phyloP scores from a whole-genome alignment of 495 filamentous ascomycete species.

The Penicillium angulare region DNA sequence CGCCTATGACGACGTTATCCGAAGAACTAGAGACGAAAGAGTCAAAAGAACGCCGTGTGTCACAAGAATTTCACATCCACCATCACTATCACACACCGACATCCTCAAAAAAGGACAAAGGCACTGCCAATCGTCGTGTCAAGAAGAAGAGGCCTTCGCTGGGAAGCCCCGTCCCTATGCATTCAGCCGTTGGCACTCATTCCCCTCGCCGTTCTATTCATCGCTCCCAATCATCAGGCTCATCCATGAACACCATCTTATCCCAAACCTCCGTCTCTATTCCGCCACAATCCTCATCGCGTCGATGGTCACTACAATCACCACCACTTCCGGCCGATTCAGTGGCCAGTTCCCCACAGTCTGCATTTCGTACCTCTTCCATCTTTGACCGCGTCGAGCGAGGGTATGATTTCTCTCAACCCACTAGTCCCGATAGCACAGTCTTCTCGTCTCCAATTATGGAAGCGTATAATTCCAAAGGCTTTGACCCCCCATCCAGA shows the following conservation, averaged over 20 bases:
- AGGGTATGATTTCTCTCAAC: slow-evolving; percentile 57
- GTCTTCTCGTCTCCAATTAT: slow-evolving; percentile 51
- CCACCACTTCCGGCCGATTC: slow-evolving; percentile 70
- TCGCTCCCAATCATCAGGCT: slow-evolving; percentile 41
- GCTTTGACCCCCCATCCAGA: slow-evolving; percentile 51
- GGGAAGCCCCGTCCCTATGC: slow-evolving; percentile 57
- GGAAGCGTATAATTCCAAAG: slow-evolving; percentile 48
- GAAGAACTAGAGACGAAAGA: slow-evolving; percentile 65
- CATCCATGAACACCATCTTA: slow-evolving; percentile 56
- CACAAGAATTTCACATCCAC: slow-evolving; percentile 83
- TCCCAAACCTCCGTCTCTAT: slow-evolving; percentile 64
- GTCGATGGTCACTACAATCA: slow-evolving; percentile 67
- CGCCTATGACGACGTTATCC: slow-evolving; percentile 51
- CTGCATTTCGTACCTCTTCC: slow-evolving; percentile 67
- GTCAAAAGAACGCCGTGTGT: slow-evolving; percentile 50
- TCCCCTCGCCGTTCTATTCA: slow-evolving; percentile 42
- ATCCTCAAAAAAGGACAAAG: slow-evolving; percentile 50
- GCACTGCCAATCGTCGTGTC: slow-evolving; percentile 49
- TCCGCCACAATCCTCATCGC: slow-evolving; percentile 42
- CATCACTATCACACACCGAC: slow-evolving; percentile 82
- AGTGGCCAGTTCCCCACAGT: slow-evolving; percentile 76
- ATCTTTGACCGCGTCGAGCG: slow-evolving; percentile 71
- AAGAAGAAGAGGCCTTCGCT: slow-evolving; percentile 66
- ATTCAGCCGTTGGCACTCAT: slow-evolving; percentile 48
- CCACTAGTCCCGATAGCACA: slow-evolving; percentile 72